A percentile compares a stretch with the other conserved stretches of the same genome.
Evolutionary conservation across 768 basidiomycete species (phyloP).

Genomic region (Nevesoporus exiguus): DNA sequence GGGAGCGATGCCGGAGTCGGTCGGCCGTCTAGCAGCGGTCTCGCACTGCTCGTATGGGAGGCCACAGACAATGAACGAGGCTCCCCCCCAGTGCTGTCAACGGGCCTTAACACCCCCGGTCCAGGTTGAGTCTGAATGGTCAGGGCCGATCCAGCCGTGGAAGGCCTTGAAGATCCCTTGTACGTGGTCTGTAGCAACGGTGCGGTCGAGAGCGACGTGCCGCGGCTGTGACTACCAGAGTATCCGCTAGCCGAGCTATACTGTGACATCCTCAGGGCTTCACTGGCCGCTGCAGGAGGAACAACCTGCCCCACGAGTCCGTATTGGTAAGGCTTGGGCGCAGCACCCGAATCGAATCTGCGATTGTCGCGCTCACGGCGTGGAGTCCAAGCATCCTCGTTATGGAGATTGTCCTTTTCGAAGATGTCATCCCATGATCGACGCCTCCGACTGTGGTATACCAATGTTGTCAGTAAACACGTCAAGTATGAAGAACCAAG

Average conservation of each 20-base stretch:
- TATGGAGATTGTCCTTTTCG: slow-evolving; percentile 37
- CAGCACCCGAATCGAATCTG: slow-evolving; percentile 31
- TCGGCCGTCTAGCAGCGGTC: slow-evolving; percentile 4
- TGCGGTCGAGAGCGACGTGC: slow-evolving; percentile 23
- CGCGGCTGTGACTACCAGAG: slow-evolving; percentile 22
- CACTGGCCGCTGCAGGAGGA: slow-evolving; percentile 29
- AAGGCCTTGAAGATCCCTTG: slow-evolving; percentile 36
- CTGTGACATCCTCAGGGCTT: slow-evolving; percentile 34
- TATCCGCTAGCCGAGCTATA: slow-evolving; percentile 20
- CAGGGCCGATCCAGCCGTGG: slow-evolving; percentile 41
- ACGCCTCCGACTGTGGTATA: slow-evolving; percentile 39
- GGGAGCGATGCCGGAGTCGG: slow-evolving; percentile 1
- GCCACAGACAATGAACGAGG: slow-evolving; percentile 22
- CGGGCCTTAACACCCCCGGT: slow-evolving; percentile 6
- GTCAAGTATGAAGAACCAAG: slow-evolving; percentile 1
- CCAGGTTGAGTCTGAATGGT: slow-evolving; percentile 26
- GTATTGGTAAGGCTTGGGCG: slow-evolving; percentile 60
- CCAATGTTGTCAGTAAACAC: slow-evolving; percentile 5
- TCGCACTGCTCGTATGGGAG: slow-evolving; percentile 15
- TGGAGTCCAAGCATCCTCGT: slow-evolving; percentile 23
- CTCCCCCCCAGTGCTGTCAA: slow-evolving; percentile 3
- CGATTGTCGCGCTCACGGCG: slow-evolving; percentile 24
- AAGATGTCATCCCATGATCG: slow-evolving; percentile 51
- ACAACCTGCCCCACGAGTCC: slow-evolving; percentile 51
- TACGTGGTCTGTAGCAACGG: slow-evolving; percentile 23